Evolutionary conservation across 129 eudicot species (phyloP), one percentile per base, ranked within the genome.

Genomic region (sunflower (Helianthus annuus)): DNA sequence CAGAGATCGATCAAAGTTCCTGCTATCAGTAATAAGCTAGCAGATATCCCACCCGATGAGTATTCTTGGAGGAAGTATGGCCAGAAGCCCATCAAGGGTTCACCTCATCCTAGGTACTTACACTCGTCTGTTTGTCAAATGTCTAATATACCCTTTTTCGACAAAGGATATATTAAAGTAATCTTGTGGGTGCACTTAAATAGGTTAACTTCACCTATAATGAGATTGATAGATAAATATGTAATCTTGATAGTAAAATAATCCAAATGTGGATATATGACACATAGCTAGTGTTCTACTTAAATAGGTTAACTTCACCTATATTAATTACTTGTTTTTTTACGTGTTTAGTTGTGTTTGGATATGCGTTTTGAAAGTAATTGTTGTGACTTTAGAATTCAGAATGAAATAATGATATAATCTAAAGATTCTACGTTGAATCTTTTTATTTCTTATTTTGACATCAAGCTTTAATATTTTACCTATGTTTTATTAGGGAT

Each of bases 31-130:
- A 3, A 32, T 32, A 32, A 32, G 36, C 84, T 88, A 36, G 97
- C 97, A 9, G 97, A 91, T 84, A 91, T 91, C 48, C 97, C 97
- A 0, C 81, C 90, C 0, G 97, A 91, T 77, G 97, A 88, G 75
- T 88, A 88, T 69, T 91, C 96, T 5, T 91, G 97, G 97, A 88
- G 97, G 71, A 91, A 91, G 76, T 88, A 91, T 32, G 36, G 36
- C 36, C 36, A 32, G 36, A 32, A 32, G 36, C 36, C 36, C 36
- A 32, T 32, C 36, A 91, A 88, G 80, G 93, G 97, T 14, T 91
- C 97, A 69, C 97, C 97, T 71, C 89, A 92, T 42, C 97, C 97
- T 0, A 92, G 97, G 97, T 92, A 87, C 32, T 34, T 72, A 24
- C 56, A 17, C 66, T 11, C 2, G 6, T 12, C 51, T 38, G 1